Conservation (phyloP, 106 monocot genomes). For the Amphibolis antarctica region DNA sequence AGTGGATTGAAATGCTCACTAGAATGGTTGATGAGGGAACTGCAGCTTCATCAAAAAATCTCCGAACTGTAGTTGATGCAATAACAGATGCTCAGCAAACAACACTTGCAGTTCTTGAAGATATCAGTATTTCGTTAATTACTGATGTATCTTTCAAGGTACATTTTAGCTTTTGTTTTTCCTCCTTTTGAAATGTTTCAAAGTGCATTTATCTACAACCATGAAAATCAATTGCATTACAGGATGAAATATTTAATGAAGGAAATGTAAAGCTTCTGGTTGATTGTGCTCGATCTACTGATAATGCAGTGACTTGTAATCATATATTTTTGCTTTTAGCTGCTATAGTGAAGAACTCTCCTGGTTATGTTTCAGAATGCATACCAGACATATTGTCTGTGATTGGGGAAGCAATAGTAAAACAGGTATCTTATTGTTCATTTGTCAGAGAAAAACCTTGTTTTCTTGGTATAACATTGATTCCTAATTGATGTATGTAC, state of each 20-base stretch:
- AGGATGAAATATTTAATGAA: slow-evolving; percentile 38
- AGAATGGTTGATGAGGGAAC: slow-evolving; percentile 9
- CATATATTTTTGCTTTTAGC: slow-evolving; percentile 58
- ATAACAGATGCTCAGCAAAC: slow-evolving; percentile 50
- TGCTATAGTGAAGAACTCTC: slow-evolving; percentile 55
- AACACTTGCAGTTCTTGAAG: slow-evolving; percentile 55
- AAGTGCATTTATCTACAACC: neutral
- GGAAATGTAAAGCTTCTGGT: slow-evolving; percentile 42
- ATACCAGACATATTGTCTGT: slow-evolving; percentile 52
- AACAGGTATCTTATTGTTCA: slow-evolving; percentile 42
- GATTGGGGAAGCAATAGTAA: slow-evolving; percentile 54
- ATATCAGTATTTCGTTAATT: slow-evolving; percentile 40
- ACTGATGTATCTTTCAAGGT: slow-evolving; percentile 21
- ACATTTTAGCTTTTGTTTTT: neutral
- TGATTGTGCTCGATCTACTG: slow-evolving; percentile 42
- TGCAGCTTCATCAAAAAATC: slow-evolving; percentile 13
- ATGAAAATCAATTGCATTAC: neutral
- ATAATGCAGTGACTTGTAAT: slow-evolving; percentile 48
- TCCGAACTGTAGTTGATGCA: slow-evolving; percentile 16
- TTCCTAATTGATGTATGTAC: no score
- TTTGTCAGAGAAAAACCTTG: neutral
- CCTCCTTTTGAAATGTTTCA: neutral
- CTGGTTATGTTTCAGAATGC: slow-evolving; percentile 50
- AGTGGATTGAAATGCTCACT: slow-evolving; percentile 28
- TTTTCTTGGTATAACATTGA: neutral